Evolutionary conservation across 176 grass and related monocot species (phyloP).

Genomic region (Triticum dicoccoides): DNA sequence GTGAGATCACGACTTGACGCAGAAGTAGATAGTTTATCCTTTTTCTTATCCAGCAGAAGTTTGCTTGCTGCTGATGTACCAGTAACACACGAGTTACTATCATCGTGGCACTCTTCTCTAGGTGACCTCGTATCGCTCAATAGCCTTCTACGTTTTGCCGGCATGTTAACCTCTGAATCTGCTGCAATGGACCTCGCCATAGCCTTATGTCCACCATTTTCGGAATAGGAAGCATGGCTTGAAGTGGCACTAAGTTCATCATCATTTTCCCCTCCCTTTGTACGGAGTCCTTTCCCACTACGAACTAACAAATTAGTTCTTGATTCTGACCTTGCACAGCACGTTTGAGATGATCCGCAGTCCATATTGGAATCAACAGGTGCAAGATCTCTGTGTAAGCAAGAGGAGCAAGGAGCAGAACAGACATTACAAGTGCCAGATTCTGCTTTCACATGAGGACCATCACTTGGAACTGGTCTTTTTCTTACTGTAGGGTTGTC

Average conservation of each 20-base stretch:
- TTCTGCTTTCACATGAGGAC: constrained; percentile 36
- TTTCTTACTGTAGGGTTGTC: constrained; percentile 40
- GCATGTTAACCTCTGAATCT: constrained; percentile 70
- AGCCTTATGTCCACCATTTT: constrained; percentile 58
- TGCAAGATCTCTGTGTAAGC: constrained; percentile 51
- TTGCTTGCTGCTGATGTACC: constrained; percentile 39
- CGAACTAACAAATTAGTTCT: constrained; percentile 36
- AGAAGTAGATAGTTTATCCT: constrained; percentile 43
- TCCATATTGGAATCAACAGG: constrained; percentile 45
- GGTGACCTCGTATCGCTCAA: constrained; percentile 19
- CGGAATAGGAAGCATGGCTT: constrained; percentile 57
- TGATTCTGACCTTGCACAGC: constrained; percentile 44
- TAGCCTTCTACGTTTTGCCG: constrained; percentile 49
- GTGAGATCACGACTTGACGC: constrained; percentile 48
- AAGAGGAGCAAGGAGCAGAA: constrained; percentile 70
- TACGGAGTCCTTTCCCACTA: constrained; percentile 28
- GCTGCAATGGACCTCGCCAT: constrained; percentile 32
- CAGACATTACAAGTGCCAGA: constrained; percentile 83
- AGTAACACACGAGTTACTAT: constrained; percentile 60
- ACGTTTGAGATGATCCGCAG: constrained; percentile 59
- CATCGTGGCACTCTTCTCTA: constrained; percentile 42
- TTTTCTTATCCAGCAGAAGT: constrained; percentile 46
- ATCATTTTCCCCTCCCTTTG: constrained; percentile 38
- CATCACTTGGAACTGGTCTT: constrained; percentile 14
- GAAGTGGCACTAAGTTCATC: constrained; percentile 68